Base-by-base conservation (phyloP, 306 rosid genomes). In the Rosa persica region DNA sequence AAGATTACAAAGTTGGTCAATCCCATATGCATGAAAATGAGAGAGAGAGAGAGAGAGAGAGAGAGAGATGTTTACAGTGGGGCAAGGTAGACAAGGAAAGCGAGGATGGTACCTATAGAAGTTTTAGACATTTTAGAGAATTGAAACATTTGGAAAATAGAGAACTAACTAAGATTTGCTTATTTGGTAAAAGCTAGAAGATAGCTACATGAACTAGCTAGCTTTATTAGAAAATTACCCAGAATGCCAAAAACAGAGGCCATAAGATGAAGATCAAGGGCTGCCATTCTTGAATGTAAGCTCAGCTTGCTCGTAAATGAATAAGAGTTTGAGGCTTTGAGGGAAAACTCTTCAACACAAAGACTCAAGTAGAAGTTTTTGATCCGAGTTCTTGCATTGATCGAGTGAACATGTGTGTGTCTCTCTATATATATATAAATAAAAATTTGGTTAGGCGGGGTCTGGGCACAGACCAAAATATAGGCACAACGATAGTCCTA, bases 221-320 rank as follows among this genome's bases (percentile, higher is more conserved):
- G 27, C 7, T 8, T 7, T 22, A 20, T 7, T 12, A 58, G 51
- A 44, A 11, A 39, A 6, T 42, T 72, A 86, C 89, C 89, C 78
- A 86, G 80, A 75, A 86, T 34, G 67, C 89, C 89, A 64, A 86
- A 83, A 62, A 75, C 72, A n/a, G 76, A 42, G 77, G 87, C 78
- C 81, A 83, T 12, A 39, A 34, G 78, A 39, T 47, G 44, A 65
- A 46, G 34, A 30, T 43, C 39, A 23, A 49, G 49, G 68, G 57
- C 39, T 67, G 73, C 77, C 83, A 80, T 86, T 61, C 25, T 83
- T 55, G 51, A 39, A 20, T 12, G 54, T 48, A 48, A 4, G 19
- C 36, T 30, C 36, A 30, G 36, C 36, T 30, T 46, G 11, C 49
- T 44, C 81, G n/a, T 39, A 39, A 17, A 4, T 36, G 54, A 65